Evolutionary conservation across 768 basidiomycete genomes (phyloP).

Genomic region (Mrakia hoshinonis): DNA sequence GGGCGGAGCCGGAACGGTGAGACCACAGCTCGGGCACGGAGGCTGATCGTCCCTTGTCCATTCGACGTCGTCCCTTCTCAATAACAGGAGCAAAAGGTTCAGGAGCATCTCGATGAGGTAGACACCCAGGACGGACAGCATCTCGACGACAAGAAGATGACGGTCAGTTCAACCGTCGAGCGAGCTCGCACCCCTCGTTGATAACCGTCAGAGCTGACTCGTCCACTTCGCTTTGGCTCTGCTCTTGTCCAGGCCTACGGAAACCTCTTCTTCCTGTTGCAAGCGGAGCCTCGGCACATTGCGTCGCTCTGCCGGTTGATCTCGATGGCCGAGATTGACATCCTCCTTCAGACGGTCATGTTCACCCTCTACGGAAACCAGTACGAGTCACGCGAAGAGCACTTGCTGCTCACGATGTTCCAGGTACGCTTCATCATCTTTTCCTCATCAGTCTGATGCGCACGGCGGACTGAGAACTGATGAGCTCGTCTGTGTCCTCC

Average conservation of each 20-base stretch:
- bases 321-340: constrained; percentile 92
- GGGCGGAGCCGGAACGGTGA: constrained; percentile 33
- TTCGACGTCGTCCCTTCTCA: neutral
- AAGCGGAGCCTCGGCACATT: constrained; percentile 94
- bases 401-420: constrained; percentile 97
- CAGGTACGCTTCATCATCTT: constrained; percentile 46
- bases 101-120: constrained; percentile 87
- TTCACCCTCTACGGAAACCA: constrained; percentile 99
- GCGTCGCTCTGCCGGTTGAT: constrained; percentile 94
- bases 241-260: constrained; percentile 67
- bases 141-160: constrained; percentile 82
- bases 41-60: no score
- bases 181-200: no score
- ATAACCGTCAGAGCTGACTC: no score
- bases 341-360: constrained; percentile 98
- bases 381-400: constrained; percentile 96
- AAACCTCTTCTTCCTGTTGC: constrained; percentile 96
- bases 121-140: constrained; percentile 86
- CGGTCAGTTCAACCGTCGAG: constrained; percentile 34
- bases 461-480: neutral
- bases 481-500: neutral
- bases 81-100: constrained; percentile 80
- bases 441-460: neutral
- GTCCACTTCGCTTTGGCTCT: neutral
- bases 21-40: no score